Conservation (phyloP, 495 filamentous ascomycete genomes). For the Pseudoneurospora amorphoporcata region DNA sequence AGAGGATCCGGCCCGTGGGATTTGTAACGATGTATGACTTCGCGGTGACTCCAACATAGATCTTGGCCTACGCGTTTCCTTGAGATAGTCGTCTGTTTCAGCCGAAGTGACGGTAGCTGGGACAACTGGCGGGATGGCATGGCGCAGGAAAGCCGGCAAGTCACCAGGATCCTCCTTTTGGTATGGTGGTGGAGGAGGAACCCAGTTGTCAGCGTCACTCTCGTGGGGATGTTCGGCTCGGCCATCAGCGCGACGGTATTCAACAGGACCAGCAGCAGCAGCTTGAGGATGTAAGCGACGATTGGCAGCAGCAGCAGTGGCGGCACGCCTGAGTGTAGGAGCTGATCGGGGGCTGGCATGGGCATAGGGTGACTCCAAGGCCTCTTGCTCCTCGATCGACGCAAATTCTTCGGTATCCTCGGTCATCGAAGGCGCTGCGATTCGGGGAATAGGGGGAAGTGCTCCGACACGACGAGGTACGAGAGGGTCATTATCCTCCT, state of each 20-base stretch:
- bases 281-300: constrained; percentile 47
- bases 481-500: constrained; percentile 32
- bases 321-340: constrained; percentile 65
- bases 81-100: background rate
- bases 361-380: constrained; percentile 61
- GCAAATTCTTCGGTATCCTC: constrained; percentile 23
- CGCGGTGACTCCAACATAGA: constrained; percentile 10
- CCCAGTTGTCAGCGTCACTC: constrained; percentile 87
- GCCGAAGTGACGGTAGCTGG: background rate
- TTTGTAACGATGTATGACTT: constrained; percentile 5
- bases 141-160: constrained; percentile 37
- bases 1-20: constrained; percentile 8
- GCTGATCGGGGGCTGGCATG: constrained; percentile 69
- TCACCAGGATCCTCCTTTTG: constrained; percentile 54
- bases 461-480: constrained; percentile 29
- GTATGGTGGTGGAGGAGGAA: constrained; percentile 86
- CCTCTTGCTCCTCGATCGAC: constrained; percentile 44
- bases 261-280: constrained; percentile 26
- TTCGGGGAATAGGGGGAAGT: constrained; percentile 4
- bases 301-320: constrained; percentile 64
- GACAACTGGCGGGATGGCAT: constrained; percentile 23
- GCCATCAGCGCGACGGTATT: constrained; percentile 51
- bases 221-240: constrained; percentile 68
- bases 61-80: constrained; percentile 2
- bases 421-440: constrained; percentile 6